Conservation (phyloP, 345 rosid species). For the Lepidium aucheri region DNA sequence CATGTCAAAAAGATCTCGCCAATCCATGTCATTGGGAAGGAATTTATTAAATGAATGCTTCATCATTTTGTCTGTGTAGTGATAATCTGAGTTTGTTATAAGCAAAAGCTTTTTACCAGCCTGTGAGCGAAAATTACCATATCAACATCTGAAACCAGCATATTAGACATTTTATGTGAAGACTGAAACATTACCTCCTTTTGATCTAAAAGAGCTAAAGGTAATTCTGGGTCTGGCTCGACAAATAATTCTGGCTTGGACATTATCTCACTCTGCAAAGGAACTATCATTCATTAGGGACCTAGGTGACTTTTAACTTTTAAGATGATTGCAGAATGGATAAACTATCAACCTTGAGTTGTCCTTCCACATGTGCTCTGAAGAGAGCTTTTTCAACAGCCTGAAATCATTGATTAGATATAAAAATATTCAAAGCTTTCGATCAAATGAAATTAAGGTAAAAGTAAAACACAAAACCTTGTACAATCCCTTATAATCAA, state of each 20-base stretch:
- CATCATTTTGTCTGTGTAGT: slow-evolving; percentile 96
- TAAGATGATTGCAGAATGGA: background rate
- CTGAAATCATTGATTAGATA: slow-evolving; percentile 37
- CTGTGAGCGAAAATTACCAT: slow-evolving; percentile 33
- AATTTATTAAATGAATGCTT: slow-evolving; percentile 83
- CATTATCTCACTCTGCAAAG: slow-evolving; percentile 83
- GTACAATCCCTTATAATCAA: slow-evolving; percentile 81
- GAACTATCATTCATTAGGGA: slow-evolving; percentile 6
- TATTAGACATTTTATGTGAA: background rate
- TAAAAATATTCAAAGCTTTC: slow-evolving; percentile 6
- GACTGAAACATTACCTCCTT: no score
- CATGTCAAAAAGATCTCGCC: slow-evolving; percentile 92
- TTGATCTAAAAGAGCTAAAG: no score
- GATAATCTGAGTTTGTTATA: slow-evolving; percentile 93
- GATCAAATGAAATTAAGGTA: background rate
- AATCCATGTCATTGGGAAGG: slow-evolving; percentile 85
- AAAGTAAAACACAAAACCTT: slow-evolving; percentile 43
- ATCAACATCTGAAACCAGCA: slow-evolving; percentile 8
- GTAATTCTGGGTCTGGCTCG: no score
- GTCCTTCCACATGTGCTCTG: slow-evolving; percentile 97
- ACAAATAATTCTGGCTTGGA: no score
- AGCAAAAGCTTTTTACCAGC: slow-evolving; percentile 96
- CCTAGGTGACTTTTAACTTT: background rate
- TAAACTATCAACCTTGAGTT: slow-evolving; percentile 58
- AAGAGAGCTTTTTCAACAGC: slow-evolving; percentile 95